Base-by-base conservation (phyloP, 148 eudicot genomes). In the Vaccinium darrowii region DNA sequence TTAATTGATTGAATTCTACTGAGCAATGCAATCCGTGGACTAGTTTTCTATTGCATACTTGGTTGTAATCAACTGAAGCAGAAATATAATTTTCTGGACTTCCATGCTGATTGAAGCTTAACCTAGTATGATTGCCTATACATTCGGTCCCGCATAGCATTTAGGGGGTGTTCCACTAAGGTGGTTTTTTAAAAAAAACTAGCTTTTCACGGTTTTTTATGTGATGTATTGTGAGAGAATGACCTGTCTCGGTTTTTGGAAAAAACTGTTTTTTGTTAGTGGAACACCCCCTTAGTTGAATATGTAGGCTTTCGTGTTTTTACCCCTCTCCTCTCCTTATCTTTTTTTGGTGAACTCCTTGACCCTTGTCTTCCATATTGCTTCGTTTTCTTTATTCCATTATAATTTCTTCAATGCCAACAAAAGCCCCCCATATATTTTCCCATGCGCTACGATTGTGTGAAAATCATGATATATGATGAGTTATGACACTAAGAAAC, bases 31-130 rank as follows among this genome's bases (percentile, higher is more conserved):
- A 11, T 25, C 74, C 43, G 12, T 69, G 74, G 74, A 62, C 11
- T 62, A 3, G 39, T 69, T 69, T 69, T 69, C 18, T 27, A 69
- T 4, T 27, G 74, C 74, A 69, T 69, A 10, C 74, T 27, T 69
- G 11, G 27, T 69, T 69, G 74, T 25, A 69, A 25, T 69, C 36
- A 25, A 69, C 16, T 27, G 74, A 69, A 69, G 25, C 27, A 1
- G 7, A 69, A 69, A 25, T 25, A 65, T 12, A 69, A 25, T 25
- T 69, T 69, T 67, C 74, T 69, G 18, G 7, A 27, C 74, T 69
- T 27, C 74, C 74, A 69, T 69, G 74, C 36, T 69, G 73, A 69
- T 69, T 69, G 43, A 69, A 69, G 1, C 74, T 27, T 69, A 69
- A 69, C 43, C 74, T 69, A 27, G 74, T 69, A 27, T 69, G 18